These are phyloP conservation scores for Alternaria conjuncta DNA, from an alignment of 2,329 filamentous ascomycete species.

Conservation along the genomic window DNA sequence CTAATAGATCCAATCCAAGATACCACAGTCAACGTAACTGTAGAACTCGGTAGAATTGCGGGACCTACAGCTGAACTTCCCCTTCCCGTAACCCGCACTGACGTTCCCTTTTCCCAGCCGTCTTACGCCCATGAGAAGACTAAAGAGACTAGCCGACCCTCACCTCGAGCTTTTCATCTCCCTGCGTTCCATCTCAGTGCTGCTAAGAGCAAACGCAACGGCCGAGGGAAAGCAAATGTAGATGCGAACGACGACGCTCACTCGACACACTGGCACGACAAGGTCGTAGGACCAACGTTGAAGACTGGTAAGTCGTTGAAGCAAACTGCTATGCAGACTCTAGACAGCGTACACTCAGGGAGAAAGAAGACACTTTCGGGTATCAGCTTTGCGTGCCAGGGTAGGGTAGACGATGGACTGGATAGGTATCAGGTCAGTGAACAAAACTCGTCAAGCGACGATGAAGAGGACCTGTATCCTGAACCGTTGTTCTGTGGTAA, in stretches of 20 bases:
- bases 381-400: conserved; percentile 31
- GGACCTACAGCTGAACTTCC: conserved; percentile 18
- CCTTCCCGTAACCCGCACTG: conserved; percentile 4
- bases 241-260: not conserved
- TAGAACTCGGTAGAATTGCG: conserved; percentile 19
- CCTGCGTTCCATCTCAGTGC: not conserved
- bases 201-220: not conserved
- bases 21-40: conserved; percentile 18
- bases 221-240: conserved; percentile 6
- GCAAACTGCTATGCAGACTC: not conserved
- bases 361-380: conserved; percentile 22
- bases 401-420: conserved; percentile 9
- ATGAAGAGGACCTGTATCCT: conserved; percentile 5
- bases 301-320: conserved; percentile 1
- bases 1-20: conserved; percentile 11
- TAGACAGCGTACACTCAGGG: conserved; percentile 1
- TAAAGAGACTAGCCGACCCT: not conserved
- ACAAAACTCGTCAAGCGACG: not conserved
- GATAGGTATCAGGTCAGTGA: conserved; percentile 2
- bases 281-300: conserved; percentile 6
- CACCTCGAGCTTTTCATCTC: not conserved
- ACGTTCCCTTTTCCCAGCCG: not conserved
- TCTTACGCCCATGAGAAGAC: not conserved
- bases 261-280: conserved; percentile 16
- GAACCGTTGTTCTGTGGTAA: conserved; percentile 14